A percentile compares a stretch with the other conserved stretches of the same genome.
Conservation (phyloP, 1,284 basidiomycete genomes). For the Ceratobasidium theobromae region DNA sequence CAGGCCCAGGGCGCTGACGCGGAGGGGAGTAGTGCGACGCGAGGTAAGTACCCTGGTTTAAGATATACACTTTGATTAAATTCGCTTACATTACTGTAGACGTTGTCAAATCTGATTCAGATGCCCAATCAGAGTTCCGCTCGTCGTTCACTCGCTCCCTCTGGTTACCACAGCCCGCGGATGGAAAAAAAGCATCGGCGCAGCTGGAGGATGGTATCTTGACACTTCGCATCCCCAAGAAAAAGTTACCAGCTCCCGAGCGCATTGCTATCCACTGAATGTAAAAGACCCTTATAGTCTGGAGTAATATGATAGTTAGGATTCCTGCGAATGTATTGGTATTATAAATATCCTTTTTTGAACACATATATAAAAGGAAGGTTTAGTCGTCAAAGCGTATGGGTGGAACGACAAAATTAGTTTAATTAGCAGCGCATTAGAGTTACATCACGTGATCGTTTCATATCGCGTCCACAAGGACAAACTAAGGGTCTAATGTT, state of each 20-base stretch:
- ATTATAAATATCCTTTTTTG: no score
- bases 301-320: no score
- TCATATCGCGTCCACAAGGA: conserved; percentile 12
- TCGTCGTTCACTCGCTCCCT: conserved; percentile 65
- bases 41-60: not conserved
- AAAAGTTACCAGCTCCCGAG: not conserved
- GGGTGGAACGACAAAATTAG: no score
- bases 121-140: conserved; percentile 40
- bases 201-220: conserved; percentile 70
- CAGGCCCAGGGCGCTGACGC: no score
- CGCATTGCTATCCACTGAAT: conserved; percentile 17
- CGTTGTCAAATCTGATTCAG: conserved; percentile 15
- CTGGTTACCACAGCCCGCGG: conserved; percentile 65
- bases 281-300: no score
- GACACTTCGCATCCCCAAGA: conserved; percentile 39
- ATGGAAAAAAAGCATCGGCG: conserved; percentile 59
- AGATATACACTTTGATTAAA: not conserved
- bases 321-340: no score
- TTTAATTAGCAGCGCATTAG: no score
- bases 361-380: no score
- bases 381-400: no score
- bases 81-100: not conserved
- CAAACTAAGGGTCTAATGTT: conserved; percentile 22
- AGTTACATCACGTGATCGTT: conserved; percentile 20
- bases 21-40: no score